Conservation (phyloP, 352 stramenopile species). For the Phytopythium mirpurense region DNA sequence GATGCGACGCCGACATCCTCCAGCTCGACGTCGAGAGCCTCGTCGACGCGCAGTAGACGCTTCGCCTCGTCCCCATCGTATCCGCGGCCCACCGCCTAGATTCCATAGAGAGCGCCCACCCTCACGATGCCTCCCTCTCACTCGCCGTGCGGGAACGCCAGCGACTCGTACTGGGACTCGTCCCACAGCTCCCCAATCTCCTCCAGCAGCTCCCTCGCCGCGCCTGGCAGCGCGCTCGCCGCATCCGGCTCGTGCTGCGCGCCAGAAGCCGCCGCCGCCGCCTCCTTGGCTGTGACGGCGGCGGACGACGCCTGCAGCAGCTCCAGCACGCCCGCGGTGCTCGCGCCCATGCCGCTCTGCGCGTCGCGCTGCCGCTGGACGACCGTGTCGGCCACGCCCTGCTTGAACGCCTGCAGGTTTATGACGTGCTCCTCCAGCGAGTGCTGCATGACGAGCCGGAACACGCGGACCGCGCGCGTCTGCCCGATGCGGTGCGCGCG, state of each 20-base stretch:
- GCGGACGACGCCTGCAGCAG: slow-evolving; percentile 54
- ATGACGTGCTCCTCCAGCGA: slow-evolving; percentile 80
- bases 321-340: slow-evolving; percentile 55
- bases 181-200: slow-evolving; percentile 80
- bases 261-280: slow-evolving; percentile 7
- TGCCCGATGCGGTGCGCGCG: slow-evolving; percentile 78
- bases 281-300: slow-evolving; percentile 27
- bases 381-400: slow-evolving; percentile 60
- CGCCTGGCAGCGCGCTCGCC: slow-evolving; percentile 3
- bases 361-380: slow-evolving; percentile 41
- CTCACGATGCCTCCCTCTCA: neutral
- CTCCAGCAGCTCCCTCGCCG: slow-evolving; percentile 41
- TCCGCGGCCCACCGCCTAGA: slow-evolving; percentile 5
- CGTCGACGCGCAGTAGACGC: slow-evolving; percentile 49
- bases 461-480: slow-evolving; percentile 62
- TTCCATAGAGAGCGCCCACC: slow-evolving; percentile 10
- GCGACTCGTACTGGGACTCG: slow-evolving; percentile 70
- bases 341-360: slow-evolving; percentile 54
- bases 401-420: slow-evolving; percentile 76
- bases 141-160: slow-evolving; percentile 43
- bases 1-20: slow-evolving; percentile 93
- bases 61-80: too few species aligned
- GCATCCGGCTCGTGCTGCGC: slow-evolving; percentile 5
- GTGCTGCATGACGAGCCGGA: slow-evolving; percentile 68
- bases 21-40: slow-evolving; percentile 95